Base-by-base conservation (phyloP, 1,284 basidiomycete species). In the Hortiboletus rubellus region DNA sequence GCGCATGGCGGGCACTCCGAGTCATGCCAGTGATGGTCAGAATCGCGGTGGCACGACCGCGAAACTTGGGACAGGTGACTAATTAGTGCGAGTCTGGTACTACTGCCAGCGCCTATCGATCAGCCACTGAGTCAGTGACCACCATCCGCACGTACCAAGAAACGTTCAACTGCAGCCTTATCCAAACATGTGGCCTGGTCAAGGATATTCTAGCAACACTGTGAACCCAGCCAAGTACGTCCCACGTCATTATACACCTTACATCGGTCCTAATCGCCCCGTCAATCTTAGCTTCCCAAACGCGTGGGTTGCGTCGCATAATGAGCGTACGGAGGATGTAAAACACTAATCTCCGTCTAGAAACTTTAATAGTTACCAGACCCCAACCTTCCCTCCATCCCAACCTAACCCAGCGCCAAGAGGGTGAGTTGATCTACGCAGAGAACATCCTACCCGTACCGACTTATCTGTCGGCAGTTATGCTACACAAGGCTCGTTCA, bases 391-490 rank as follows among this genome's bases (percentile, higher is more conserved):
- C 4, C 10, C 47, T 33, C 36, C 52, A 15, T 31, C 37, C 36
- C 43, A 55, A 10, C 42, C 40, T 27, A 22, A 10, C 30, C 44
- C 42, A 43, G 34, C 38, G 38, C 42, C 55, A 22, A 46, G 55
- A 44, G 55, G 55, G 65, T 68, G 46, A 53, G 64, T 59, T 31
- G 33, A 38, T 34, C 52, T 24, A n/a, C 27, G 11, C 42, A 31
- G 11, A 40, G 3, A 36, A 27, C 17, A 17, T 12, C 14, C 11
- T 12, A 10, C 6, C n/a, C 14, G 12, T 45, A 18, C n/a, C 22
- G 11, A 4, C 22, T 38, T 15, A 24, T 46, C 40, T 46, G 15
- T 1, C 72, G 67, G 71, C 51, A 74, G 72, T 43, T 76, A 72
- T 52, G 74, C 78, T 53, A 33, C 46, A 9, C 30, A 55, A 30